Base-by-base conservation (phyloP, 768 basidiomycete species). In the Suillus lakei region DNA sequence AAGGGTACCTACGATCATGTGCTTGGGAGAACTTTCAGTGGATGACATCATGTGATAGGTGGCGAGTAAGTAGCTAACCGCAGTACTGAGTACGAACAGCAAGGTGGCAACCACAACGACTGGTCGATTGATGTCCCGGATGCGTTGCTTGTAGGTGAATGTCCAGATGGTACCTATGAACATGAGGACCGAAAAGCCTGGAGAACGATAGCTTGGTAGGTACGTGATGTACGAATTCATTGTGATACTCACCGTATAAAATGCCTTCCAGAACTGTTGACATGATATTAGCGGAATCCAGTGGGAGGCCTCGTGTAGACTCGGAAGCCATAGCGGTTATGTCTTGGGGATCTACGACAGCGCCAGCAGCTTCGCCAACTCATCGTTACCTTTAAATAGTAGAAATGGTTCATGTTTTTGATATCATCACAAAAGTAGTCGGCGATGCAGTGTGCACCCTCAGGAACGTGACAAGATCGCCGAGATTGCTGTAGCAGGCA, bases 1-100 rank as follows among this genome's bases (percentile, higher is more conserved):
- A 1, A 64, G 61, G 56, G 64, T 63, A 58, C 70, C 69, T 23
- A 64, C 51, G 32, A 50, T 63, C 32, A 69, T 61, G 46, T 71
- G 66, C 68, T 69, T 28, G 36, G 43, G 43, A 18, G 23, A 50
- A n/a, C n/a, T 26, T 50, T 50, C 7, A 50, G 26, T 8, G 3
- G 5, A 28, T 7, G 26, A 16, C 2, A 43, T 41, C 9, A 8
- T 16, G 1, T 10, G 18, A 9, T 4, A 4, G 28, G 28, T 30
- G 16, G 8, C n/a, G n/a, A n/a, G n/a, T 30, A 4, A 30, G 28
- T 18, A 51, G 28, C 50, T 51, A 21, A 50, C 48, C 48, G 4
- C 48, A 16, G 48, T 50, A 50, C 48, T 50, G 15, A 50, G 48
- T 26, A 28, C 26, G 9, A 50, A 50, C 23, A 50, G 26, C 48